A percentile compares a stretch with the other conserved stretches of the same genome.
Conservation (phyloP, 2,329 filamentous ascomycete genomes). For the Clarireedia homoeocarpa region DNA sequence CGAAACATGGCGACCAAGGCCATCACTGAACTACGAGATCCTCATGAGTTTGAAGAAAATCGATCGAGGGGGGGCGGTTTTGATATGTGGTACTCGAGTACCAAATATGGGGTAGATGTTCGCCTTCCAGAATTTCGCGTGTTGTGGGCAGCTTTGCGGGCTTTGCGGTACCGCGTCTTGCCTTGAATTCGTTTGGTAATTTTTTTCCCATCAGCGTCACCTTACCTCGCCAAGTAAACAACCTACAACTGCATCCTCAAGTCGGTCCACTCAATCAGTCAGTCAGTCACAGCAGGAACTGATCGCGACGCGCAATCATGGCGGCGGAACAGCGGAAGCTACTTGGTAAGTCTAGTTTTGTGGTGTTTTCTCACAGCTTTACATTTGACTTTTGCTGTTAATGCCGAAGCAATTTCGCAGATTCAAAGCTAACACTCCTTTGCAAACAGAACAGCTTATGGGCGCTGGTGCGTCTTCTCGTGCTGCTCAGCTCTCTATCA, state of each 20-base stretch:
- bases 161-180: not conserved
- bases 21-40: not conserved
- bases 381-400: too few species aligned
- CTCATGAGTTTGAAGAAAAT: slow-evolving; percentile 6
- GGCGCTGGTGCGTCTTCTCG: slow-evolving; percentile 66
- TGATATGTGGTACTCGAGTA: too few species aligned
- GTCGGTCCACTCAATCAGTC: not conserved
- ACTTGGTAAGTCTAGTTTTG: slow-evolving; percentile 51
- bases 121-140: too few species aligned
- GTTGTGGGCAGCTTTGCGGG: too few species aligned
- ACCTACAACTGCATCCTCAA: not conserved
- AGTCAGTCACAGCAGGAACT: not conserved
- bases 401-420: too few species aligned
- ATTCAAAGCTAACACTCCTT: slow-evolving; percentile 11
- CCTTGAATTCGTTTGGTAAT: not conserved
- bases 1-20: slow-evolving; percentile 29
- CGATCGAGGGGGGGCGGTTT: not conserved
- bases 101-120: too few species aligned
- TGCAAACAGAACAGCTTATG: slow-evolving; percentile 74
- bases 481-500: slow-evolving; percentile 76
- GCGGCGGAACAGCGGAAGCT: slow-evolving; percentile 97
- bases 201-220: not conserved
- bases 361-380: not conserved
- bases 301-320: slow-evolving; percentile 44
- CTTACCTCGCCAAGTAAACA: not conserved